Conservation (phyloP, 2,329 filamentous ascomycete genomes). For the Lachnellula occidentalis region DNA sequence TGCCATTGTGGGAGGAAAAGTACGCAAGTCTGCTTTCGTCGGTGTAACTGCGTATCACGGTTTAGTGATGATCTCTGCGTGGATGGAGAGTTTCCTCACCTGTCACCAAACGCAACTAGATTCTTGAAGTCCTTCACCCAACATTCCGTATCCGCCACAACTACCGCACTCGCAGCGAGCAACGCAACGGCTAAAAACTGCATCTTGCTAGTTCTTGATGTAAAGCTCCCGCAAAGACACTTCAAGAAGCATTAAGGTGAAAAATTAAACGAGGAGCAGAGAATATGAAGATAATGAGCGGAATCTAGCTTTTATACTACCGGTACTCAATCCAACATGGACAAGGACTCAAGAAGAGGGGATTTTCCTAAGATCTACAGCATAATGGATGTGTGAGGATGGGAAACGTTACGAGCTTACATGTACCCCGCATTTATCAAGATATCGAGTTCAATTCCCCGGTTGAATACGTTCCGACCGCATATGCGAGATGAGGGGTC, state of each 20-base stretch:
- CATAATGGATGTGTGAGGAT: no score
- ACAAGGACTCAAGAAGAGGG: no score
- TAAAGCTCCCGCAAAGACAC: not conserved
- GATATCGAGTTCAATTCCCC: no score
- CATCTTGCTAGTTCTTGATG: not conserved
- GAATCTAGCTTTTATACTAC: no score
- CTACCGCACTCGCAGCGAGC: not conserved
- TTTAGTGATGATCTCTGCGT: not conserved
- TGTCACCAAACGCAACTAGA: constrained; percentile 67
- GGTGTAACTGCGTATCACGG: constrained; percentile 46
- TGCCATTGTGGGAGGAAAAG: constrained; percentile 52
- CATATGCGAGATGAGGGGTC: no score
- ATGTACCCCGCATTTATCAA: no score
- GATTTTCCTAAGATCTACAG: no score
- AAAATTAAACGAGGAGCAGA: no score
- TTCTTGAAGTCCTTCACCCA: constrained; percentile 49
- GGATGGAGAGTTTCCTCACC: constrained; percentile 28
- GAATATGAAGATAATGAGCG: no score
- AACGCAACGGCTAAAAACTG: not conserved
- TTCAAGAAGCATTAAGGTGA: not conserved
- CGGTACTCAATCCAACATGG: no score
- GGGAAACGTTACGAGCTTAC: no score
- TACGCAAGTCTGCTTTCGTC: constrained; percentile 65
- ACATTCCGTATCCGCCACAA: not conserved
- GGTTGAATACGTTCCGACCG: no score